phyloP scores from a whole-genome alignment of 176 grass and related monocot species.

The Hordeum marinum region DNA sequence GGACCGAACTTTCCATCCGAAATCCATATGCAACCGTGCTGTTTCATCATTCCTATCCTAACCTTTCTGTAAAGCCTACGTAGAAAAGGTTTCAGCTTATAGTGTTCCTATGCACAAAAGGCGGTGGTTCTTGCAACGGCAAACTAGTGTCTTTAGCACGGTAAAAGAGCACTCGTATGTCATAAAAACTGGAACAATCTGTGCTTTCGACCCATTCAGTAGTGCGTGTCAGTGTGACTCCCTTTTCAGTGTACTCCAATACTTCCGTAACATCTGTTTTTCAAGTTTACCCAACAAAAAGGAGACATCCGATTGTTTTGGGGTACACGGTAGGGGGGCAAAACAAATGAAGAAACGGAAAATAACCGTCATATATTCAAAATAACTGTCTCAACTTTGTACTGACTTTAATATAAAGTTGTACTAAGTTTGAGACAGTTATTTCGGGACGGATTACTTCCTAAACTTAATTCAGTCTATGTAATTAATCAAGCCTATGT shows the following conservation, averaged over 20 bases:
- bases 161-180: background rate
- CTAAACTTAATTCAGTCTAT: background rate
- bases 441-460: too few relatives aligned
- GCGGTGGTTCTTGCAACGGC: background rate
- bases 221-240: background rate
- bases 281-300: background rate
- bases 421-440: too few relatives aligned
- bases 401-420: too few relatives aligned
- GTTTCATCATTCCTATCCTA: background rate
- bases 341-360: background rate
- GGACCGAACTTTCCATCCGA: constrained; percentile 21
- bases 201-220: background rate
- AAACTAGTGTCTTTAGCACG: background rate
- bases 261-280: background rate
- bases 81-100: constrained; percentile 8
- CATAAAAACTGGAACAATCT: background rate
- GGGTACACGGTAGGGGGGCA: background rate
- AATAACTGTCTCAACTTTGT: too few relatives aligned
- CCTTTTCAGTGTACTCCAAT: background rate
- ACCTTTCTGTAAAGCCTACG: constrained; percentile 16
- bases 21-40: background rate
- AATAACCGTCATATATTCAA: too few relatives aligned
- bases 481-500: background rate
- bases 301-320: background rate
- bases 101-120: background rate